Evolutionary conservation across 2,329 filamentous ascomycete genomes (phyloP), one percentile per base, ranked within the genome.

Genomic region (Cladophialophora psammophila): DNA sequence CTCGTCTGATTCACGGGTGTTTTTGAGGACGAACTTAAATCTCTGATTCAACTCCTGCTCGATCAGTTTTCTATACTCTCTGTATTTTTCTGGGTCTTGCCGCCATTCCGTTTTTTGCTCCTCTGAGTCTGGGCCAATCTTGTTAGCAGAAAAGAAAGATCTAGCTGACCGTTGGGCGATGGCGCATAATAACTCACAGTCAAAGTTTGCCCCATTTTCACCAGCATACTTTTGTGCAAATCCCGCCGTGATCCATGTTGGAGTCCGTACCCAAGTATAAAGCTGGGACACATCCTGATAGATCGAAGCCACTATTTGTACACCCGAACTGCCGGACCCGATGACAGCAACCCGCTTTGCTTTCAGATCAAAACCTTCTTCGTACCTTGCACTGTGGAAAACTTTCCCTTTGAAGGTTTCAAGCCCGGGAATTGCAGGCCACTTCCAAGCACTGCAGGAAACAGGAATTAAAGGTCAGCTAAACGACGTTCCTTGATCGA

Each of bases 321-420:
- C 81, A 0, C 82, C 86, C 5, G 83, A 84, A 50, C 84, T 85
- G 1, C 86, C 86, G 57, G 78, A 86, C 12, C 86, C 86, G 58
- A 89, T 83, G 13, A 88, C 75, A 0, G 82, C 86, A 45, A 88
- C 81, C 55, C 80, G 81, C 76, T 88, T 88, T 7, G 78, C 83
- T 31, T 77, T 74, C n/a, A 86, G 72, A 55, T 83, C 80, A 67
- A 86, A 86, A 40, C 79, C 83, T 83, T 85, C 86, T 34, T 78
- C 73, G 76, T 74, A 77, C 12, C 59, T 61, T 5, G 75, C 75
- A 2, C 70, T 73, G 65, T 77, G 76, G 13, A 72, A 63, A 4
- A 74, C 40, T 31, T 73, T 72, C 5, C 74, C 74, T 26, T 73
- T 69, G 64, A 77, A 77, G 1, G 54, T 48, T 7, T 70, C 40